A percentile compares a stretch with the other conserved stretches of the same genome.
These are phyloP conservation scores for Alternaria sp. DNA, from an alignment of 2,329 filamentous ascomycete genomes.

Conservation along the genomic window DNA sequence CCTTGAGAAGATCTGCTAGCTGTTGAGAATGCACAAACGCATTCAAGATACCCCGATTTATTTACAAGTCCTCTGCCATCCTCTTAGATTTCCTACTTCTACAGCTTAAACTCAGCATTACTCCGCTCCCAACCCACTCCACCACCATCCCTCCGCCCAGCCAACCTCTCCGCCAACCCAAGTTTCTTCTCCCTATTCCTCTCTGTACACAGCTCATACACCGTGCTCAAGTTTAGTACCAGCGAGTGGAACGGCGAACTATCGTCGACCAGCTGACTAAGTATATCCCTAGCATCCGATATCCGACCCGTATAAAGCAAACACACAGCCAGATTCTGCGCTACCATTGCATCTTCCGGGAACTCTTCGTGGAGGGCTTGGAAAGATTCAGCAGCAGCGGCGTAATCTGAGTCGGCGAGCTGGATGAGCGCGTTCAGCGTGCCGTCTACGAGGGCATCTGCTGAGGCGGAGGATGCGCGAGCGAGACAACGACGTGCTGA, in stretches of 20 bases:
- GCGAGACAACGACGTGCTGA: constrained; percentile 66
- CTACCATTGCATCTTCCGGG: constrained; percentile 70
- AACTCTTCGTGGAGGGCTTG: constrained; percentile 55
- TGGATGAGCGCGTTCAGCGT: constrained; percentile 72
- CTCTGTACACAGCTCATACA: constrained; percentile 92
- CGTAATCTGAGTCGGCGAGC: constrained; percentile 79
- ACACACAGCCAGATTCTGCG: constrained; percentile 84
- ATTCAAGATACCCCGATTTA: neutral
- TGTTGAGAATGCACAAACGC: neutral
- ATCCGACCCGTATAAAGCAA: constrained; percentile 82
- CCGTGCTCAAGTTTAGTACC: constrained; percentile 86
- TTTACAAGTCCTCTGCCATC: too few relatives aligned
- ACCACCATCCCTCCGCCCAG: constrained; percentile 61
- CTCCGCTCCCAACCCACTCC: constrained; percentile 71
- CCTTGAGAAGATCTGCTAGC: constrained; percentile 26
- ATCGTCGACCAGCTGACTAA: constrained; percentile 69
- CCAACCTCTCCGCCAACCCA: constrained; percentile 72
- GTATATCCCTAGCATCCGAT: constrained; percentile 63
- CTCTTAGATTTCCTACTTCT: neutral
- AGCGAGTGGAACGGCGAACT: constrained; percentile 72
- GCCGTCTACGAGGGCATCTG: constrained; percentile 41
- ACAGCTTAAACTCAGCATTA: constrained; percentile 79
- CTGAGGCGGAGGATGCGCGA: constrained; percentile 17
- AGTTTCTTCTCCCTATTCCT: constrained; percentile 73
- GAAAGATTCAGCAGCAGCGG: constrained; percentile 69